Conservation (phyloP, 208 protist species). For the Tritrichomonas musculus region DNA sequence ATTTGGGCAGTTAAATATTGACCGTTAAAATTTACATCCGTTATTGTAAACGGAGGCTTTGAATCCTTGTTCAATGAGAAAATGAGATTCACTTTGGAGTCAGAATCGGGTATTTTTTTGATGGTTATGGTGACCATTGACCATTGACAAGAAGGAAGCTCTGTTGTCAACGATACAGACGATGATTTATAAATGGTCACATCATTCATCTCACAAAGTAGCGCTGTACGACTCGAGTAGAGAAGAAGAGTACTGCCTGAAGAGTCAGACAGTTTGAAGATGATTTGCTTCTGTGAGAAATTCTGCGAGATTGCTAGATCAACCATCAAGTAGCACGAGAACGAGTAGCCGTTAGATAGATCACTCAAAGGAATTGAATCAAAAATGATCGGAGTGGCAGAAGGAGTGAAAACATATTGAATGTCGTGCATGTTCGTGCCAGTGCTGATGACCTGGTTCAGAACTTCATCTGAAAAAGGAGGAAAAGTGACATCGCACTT, state of each 20-base stretch:
- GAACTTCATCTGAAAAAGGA: too few species aligned
- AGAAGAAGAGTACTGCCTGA: not conserved
- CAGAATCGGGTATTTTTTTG: too few species aligned
- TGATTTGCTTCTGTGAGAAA: not conserved
- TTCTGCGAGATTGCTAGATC: not conserved
- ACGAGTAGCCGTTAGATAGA: not conserved
- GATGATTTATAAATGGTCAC: not conserved
- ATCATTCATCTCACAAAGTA: not conserved
- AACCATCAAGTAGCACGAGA: not conserved
- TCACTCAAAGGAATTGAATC: not conserved
- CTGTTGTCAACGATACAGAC: not conserved
- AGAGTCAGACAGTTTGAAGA: not conserved
- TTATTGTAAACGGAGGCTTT: not conserved
- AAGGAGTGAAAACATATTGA: too few species aligned
- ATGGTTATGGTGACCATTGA: not conserved
- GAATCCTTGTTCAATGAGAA: not conserved
- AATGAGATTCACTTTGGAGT: not conserved
- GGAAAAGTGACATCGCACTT: too few species aligned
- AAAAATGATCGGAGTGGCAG: not conserved
- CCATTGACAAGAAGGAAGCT: not conserved
- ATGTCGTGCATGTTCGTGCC: too few species aligned
- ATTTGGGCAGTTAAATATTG: not conserved
- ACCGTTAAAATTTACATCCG: not conserved
- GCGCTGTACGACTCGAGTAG: not conserved
- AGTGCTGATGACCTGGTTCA: too few species aligned